Percentiles rank a stretch among this genome's conserved stretches.
Evolutionary conservation across 257 asterid species (phyloP).

Genomic region (Plectranthus barbatus): DNA sequence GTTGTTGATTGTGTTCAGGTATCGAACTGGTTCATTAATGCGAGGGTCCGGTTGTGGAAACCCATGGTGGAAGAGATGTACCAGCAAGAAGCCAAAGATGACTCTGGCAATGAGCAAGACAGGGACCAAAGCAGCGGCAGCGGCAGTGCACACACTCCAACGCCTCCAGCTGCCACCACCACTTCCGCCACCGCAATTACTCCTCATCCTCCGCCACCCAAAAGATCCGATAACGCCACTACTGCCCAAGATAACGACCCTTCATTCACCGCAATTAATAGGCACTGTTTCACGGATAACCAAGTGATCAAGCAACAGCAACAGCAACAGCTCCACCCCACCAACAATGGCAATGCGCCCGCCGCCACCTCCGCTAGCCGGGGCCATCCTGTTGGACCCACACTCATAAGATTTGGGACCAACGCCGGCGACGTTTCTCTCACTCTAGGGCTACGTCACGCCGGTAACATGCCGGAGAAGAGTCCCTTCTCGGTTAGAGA

Average conservation of each 20-base stretch:
- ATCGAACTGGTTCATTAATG: slow-evolving; percentile 99
- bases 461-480: slow-evolving; percentile 82
- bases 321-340: slow-evolving; percentile 23
- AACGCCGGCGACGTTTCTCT: slow-evolving; percentile 83
- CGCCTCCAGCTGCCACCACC: slow-evolving; percentile 22
- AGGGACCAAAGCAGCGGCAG: slow-evolving; percentile 41
- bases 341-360: slow-evolving; percentile 3
- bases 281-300: slow-evolving; percentile 43
- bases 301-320: too few relatives aligned
- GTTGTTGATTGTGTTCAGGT: slow-evolving; percentile 47
- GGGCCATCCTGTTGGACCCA: slow-evolving; percentile 29
- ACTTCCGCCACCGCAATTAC: slow-evolving; percentile 24
- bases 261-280: slow-evolving; percentile 49
- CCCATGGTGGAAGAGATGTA: slow-evolving; percentile 99
- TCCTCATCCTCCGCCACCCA: slow-evolving; percentile 38
- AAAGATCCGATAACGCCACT: too few relatives aligned
- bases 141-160: slow-evolving; percentile 60
- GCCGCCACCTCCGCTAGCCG: slow-evolving; percentile 22
- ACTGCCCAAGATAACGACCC: slow-evolving; percentile 54
- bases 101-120: slow-evolving; percentile 19
- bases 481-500: slow-evolving; percentile 59
- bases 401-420: slow-evolving; percentile 63
- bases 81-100: slow-evolving; percentile 89
- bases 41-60: slow-evolving; percentile 99
- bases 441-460: slow-evolving; percentile 92